A percentile compares a stretch with the other conserved stretches of the same genome.
Conservation (phyloP, 495 filamentous ascomycete genomes). For the Daldinia loculata region DNA sequence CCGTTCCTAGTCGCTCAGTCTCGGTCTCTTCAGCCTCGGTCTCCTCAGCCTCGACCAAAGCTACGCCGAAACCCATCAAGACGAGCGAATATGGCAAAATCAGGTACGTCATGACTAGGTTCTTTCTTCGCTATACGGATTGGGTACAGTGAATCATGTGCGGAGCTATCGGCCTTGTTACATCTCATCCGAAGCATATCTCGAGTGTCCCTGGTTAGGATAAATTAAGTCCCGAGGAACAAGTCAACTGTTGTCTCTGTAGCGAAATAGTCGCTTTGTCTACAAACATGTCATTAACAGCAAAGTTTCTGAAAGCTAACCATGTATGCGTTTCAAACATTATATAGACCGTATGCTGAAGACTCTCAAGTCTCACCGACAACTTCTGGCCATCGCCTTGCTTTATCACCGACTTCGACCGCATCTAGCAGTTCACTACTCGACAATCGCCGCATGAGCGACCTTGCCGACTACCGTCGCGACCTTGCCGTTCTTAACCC, state of each 20-base stretch:
- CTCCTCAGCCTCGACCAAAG: slow-evolving; percentile 53
- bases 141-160: slow-evolving; percentile 14
- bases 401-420: slow-evolving; percentile 58
- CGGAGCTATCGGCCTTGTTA: slow-evolving; percentile 17
- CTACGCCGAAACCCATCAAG: slow-evolving; percentile 65
- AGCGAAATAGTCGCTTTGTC: slow-evolving; percentile 27
- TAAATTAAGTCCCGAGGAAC: slow-evolving; percentile 3
- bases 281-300: slow-evolving; percentile 38
- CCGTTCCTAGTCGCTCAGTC: slow-evolving; percentile 58
- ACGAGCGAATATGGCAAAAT: slow-evolving; percentile 59
- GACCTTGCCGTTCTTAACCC: slow-evolving; percentile 75
- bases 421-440: slow-evolving; percentile 58
- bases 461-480: slow-evolving; percentile 71
- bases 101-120: slow-evolving; percentile 49
- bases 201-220: slow-evolving; percentile 4
- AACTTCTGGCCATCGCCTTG: slow-evolving; percentile 52
- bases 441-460: slow-evolving; percentile 60
- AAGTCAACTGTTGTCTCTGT: slow-evolving; percentile 1
- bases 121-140: slow-evolving; percentile 16
- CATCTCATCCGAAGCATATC: slow-evolving; percentile 23
- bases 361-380: slow-evolving; percentile 64
- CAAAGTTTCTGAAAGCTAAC: slow-evolving; percentile 40
- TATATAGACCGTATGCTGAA: slow-evolving; percentile 52
- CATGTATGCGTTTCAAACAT: slow-evolving; percentile 12
- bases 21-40: slow-evolving; percentile 60